These are phyloP conservation scores for Theobroma cacao DNA, from an alignment of 345 rosid species.

Conservation along the genomic window DNA sequence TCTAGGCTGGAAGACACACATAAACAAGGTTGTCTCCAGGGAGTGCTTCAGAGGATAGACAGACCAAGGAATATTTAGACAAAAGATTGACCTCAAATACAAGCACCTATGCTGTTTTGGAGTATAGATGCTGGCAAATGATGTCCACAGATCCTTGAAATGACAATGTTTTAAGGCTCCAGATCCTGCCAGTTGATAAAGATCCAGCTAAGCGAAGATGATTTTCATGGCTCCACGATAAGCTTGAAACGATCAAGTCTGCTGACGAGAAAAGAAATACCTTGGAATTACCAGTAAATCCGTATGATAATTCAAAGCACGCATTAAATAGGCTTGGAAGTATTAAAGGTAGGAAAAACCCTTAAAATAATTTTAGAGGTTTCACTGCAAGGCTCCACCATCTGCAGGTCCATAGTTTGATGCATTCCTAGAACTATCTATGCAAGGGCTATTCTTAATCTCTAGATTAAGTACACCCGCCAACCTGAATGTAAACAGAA, in stretches of 20 bases:
- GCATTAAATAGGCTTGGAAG: neutral
- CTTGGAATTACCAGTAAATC: constrained; percentile 8
- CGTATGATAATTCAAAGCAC: neutral
- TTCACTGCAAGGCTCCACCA: neutral
- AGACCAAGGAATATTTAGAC: neutral
- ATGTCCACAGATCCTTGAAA: neutral
- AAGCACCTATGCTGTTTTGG: neutral
- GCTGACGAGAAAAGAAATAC: neutral
- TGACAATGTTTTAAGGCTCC: neutral
- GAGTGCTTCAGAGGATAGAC: neutral
- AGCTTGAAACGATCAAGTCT: neutral
- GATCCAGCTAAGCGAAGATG: neutral
- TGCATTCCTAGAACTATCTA: constrained; percentile 26
- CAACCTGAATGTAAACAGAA: no score
- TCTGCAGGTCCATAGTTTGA: constrained; percentile 27
- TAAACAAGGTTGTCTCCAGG: neutral
- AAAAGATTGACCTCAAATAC: neutral
- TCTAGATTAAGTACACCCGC: constrained; percentile 2
- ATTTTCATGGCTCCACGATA: neutral
- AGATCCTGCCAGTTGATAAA: neutral
- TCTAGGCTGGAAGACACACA: neutral
- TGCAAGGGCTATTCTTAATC: constrained; percentile 7
- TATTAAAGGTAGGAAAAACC: neutral
- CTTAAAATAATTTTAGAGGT: neutral
- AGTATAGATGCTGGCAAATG: neutral